phyloP scores from a whole-genome alignment of 768 basidiomycete genomes.

The Lentinula aciculospora region DNA sequence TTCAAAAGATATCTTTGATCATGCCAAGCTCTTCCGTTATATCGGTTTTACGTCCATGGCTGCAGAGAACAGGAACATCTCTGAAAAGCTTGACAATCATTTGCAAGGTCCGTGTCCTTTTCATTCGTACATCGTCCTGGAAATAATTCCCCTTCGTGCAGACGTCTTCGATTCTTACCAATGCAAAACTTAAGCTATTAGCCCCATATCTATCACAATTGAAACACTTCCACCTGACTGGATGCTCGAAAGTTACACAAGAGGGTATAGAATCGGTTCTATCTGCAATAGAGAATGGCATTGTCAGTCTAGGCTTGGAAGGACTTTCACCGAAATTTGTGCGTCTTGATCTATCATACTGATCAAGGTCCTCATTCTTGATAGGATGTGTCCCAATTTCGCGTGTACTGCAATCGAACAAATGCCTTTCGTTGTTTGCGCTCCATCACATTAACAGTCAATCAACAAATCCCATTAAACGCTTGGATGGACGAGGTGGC shows the following conservation, averaged over 20 bases:
- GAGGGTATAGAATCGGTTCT: slow-evolving; percentile 51
- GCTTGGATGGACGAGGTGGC: slow-evolving; percentile 41
- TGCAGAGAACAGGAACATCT: slow-evolving; percentile 15
- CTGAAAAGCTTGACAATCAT: slow-evolving; percentile 59
- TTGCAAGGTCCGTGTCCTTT: slow-evolving; percentile 49
- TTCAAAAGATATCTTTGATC: slow-evolving; percentile 60
- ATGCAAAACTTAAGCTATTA: slow-evolving; percentile 43
- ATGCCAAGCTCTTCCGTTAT: slow-evolving; percentile 51
- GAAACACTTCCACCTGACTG: slow-evolving; percentile 54
- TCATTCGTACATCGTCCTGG: background rate
- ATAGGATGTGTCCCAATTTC: slow-evolving; percentile 52
- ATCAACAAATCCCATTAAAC: slow-evolving; percentile 26
- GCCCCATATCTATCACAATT: slow-evolving; percentile 45
- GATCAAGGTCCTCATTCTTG: slow-evolving; percentile 1
- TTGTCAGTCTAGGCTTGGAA: slow-evolving; percentile 56
- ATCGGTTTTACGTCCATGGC: slow-evolving; percentile 22
- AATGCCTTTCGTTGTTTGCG: slow-evolving; percentile 36
- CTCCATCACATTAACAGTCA: slow-evolving; percentile 55
- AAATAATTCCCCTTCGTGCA: slow-evolving; percentile 19
- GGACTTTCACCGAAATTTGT: slow-evolving; percentile 59
- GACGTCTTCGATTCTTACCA: slow-evolving; percentile 56
- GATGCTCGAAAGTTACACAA: slow-evolving; percentile 67
- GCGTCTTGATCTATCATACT: slow-evolving; percentile 11
- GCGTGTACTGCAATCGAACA: slow-evolving; percentile 25
- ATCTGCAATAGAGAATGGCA: slow-evolving; percentile 34